phyloP scores from a whole-genome alignment of 805 yeast genomes.

The Saccharomycopsis guyanensis region DNA sequence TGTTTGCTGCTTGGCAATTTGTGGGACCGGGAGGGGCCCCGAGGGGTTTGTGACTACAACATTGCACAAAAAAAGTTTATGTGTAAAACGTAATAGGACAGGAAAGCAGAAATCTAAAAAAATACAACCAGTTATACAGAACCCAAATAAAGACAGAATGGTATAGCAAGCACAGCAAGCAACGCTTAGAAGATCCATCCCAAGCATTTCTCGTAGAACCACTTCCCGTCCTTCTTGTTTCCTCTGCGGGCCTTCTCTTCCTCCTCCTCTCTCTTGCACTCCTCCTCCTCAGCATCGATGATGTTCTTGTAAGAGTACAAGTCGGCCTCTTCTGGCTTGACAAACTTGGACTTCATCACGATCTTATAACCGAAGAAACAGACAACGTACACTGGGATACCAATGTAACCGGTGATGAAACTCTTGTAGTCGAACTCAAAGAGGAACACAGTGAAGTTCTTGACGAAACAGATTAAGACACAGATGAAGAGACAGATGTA shows the following conservation, averaged over 20 bases:
- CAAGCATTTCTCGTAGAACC: conserved; percentile 42
- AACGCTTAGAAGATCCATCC: conserved; percentile 46
- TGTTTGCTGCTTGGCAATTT: too few species aligned
- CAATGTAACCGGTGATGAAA: conserved; percentile 74
- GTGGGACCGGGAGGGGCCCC: too few species aligned
- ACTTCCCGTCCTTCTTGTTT: conserved; percentile 31
- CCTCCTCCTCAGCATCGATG: conserved; percentile 27
- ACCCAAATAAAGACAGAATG: too few species aligned
- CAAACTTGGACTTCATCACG: conserved; percentile 39
- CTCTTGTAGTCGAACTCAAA: conserved; percentile 56
- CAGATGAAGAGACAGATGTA: conserved; percentile 51
- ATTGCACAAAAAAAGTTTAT: too few species aligned
- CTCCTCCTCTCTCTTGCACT: conserved; percentile 27
- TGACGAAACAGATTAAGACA: conserved; percentile 48
- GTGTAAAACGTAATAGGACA: too few species aligned
- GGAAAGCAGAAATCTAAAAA: too few species aligned
- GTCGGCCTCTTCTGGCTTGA: conserved; percentile 53
- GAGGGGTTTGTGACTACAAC: too few species aligned
- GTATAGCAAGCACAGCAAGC: too few species aligned
- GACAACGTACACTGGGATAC: conserved; percentile 55
- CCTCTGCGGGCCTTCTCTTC: conserved; percentile 26
- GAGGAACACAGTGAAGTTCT: conserved; percentile 67
- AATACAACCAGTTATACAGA: too few species aligned
- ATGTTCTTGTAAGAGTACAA: conserved; percentile 45
- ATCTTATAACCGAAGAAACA: conserved; percentile 56